A percentile compares a stretch with the other conserved stretches of the same genome.
These are phyloP conservation scores for Exophiala aquamarina DNA, from an alignment of 2,329 filamentous ascomycete genomes.

Conservation along the genomic window DNA sequence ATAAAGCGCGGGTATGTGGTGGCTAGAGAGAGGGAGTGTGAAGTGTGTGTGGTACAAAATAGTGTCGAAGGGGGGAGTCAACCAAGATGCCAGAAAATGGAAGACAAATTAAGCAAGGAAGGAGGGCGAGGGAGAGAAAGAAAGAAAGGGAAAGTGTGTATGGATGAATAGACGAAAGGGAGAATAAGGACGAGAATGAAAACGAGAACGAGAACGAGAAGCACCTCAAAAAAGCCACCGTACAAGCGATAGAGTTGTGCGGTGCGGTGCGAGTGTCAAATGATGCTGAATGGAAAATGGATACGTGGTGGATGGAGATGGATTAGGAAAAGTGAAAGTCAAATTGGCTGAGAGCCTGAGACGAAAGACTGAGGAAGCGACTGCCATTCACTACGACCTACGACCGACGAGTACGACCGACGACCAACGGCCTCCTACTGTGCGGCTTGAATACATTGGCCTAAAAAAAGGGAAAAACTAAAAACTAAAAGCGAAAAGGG, in stretches of 20 bases:
- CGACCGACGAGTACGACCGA: too few relatives aligned
- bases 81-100: neutral
- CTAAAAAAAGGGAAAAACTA: too few relatives aligned
- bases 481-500: too few relatives aligned
- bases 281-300: too few relatives aligned
- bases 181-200: neutral
- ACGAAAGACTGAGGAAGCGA: constrained; percentile 1
- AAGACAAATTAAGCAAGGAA: constrained; percentile 1
- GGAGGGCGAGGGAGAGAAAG: constrained; percentile 3
- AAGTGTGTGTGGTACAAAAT: too few relatives aligned
- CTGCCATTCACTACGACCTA: too few relatives aligned
- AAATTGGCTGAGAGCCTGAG: neutral
- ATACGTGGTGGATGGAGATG: neutral
- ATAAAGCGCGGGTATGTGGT: neutral
- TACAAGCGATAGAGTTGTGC: constrained; percentile 4
- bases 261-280: too few relatives aligned
- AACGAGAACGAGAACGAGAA: neutral
- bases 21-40: neutral
- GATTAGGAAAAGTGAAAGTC: constrained; percentile 5
- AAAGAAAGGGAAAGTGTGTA: neutral
- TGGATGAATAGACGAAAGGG: neutral
- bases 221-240: constrained; percentile 5
- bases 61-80: neutral
- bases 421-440: too few relatives aligned
- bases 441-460: too few relatives aligned